Percentiles rank a stretch among this genome's conserved stretches.
These are phyloP conservation scores for Euphorbia pulcherrima DNA, from an alignment of 345 rosid species.

Conservation along the genomic window DNA sequence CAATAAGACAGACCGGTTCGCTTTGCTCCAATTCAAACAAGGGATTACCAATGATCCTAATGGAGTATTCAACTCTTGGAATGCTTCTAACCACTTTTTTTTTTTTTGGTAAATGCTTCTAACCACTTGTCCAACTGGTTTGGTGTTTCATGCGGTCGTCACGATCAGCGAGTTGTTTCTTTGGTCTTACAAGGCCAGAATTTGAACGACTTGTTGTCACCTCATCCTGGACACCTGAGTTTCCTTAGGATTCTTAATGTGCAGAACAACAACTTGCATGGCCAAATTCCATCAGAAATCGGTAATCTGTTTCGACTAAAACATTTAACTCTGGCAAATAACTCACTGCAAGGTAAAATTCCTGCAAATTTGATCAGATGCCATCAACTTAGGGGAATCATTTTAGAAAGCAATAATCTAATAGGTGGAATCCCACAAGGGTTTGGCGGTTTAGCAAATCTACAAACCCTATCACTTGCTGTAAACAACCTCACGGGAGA, in stretches of 20 bases:
- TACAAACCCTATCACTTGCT: background rate
- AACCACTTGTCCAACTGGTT: too few relatives aligned
- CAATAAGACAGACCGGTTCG: background rate
- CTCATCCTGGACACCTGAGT: too few relatives aligned
- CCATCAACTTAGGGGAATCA: background rate
- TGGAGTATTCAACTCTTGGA: too few relatives aligned
- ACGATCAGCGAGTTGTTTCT: background rate
- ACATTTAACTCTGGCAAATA: background rate
- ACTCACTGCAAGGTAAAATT: slow-evolving; percentile 9
- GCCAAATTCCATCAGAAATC: background rate
- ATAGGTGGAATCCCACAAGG: too few relatives aligned
- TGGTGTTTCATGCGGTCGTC: background rate
- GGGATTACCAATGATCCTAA: too few relatives aligned
- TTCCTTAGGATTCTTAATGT: background rate
- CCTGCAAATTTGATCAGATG: slow-evolving; percentile 9
- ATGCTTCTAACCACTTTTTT: too few relatives aligned
- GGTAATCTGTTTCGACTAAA: background rate
- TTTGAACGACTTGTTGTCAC: background rate
- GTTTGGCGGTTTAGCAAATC: background rate
- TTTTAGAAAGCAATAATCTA: background rate
- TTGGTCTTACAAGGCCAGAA: background rate
- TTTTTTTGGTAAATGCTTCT: too few relatives aligned
- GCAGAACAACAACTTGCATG: background rate
- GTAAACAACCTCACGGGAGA: background rate
- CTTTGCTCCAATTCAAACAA: background rate